Conservation (phyloP, 1,284 basidiomycete species). For the Anthracocystis panici-leucophaei region DNA sequence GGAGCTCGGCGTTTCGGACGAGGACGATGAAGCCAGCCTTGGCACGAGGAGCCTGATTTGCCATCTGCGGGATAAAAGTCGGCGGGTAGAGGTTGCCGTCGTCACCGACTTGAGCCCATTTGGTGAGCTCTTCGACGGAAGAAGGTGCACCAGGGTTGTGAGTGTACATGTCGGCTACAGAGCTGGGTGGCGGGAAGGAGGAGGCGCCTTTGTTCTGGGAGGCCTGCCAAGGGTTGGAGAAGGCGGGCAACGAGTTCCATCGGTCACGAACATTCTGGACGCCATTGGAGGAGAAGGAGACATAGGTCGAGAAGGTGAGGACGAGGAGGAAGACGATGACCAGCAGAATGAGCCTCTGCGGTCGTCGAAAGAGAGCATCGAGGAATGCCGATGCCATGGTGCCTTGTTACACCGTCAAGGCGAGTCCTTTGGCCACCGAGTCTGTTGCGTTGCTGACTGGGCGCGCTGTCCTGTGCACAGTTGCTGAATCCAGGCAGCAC, state of each 20-base stretch:
- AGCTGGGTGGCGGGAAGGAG: slow-evolving; percentile 30
- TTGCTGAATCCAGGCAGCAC: background rate
- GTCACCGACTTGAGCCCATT: slow-evolving; percentile 57
- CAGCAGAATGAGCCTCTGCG: slow-evolving; percentile 58
- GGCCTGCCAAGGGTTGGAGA: slow-evolving; percentile 36
- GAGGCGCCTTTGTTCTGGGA: slow-evolving; percentile 13
- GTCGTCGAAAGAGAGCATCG: slow-evolving; percentile 54
- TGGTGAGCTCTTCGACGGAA: slow-evolving; percentile 59
- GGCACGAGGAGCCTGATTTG: slow-evolving; percentile 62
- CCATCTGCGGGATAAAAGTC: slow-evolving; percentile 58
- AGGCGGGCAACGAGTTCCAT: slow-evolving; percentile 30
- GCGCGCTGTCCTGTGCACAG: background rate
- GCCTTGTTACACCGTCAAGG: background rate
- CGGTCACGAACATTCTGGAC: slow-evolving; percentile 40
- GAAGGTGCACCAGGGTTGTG: slow-evolving; percentile 52
- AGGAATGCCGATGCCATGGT: slow-evolving; percentile 50
- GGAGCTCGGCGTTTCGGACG: slow-evolving; percentile 68
- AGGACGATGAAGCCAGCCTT: slow-evolving; percentile 70
- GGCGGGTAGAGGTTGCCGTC: slow-evolving; percentile 68
- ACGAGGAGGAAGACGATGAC: slow-evolving; percentile 53
- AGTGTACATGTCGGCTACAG: slow-evolving; percentile 59
- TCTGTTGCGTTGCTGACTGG: too few relatives aligned
- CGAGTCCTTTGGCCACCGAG: background rate
- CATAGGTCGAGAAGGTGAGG: slow-evolving; percentile 56
- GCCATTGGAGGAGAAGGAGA: slow-evolving; percentile 52